Evolutionary conservation across 2,329 filamentous ascomycete species (phyloP), one percentile per base, ranked within the genome.

Genomic region (Aspergillus aculeatus): DNA sequence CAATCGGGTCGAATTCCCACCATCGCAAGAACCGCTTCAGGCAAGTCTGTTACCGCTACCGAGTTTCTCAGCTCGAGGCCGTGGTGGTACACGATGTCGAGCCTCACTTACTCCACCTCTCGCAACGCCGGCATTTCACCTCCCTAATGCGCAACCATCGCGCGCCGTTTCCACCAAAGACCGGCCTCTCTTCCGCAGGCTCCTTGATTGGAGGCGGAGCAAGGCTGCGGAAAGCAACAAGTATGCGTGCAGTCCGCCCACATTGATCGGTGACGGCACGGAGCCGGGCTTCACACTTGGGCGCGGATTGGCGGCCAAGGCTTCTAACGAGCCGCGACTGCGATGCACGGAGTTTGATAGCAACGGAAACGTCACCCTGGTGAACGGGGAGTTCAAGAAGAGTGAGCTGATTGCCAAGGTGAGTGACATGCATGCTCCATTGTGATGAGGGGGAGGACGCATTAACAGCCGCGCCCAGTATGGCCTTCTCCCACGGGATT

Each of bases 371-470:
- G 92, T 97, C 26, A 96, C 94, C 21, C 81, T 98, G 59, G 90
- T 96, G 21, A 96, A 96, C 72, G 92, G 92, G 60, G 95, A 98
- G 76, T 98, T 97, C 77, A 96, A 95, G 79, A 99, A 99, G 83
- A 95, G 88, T 70, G 95, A 99, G 79, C 82, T 99, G 50, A 98
- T 97, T 75, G 92, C 93, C 56, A 97, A 95, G 83, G 91, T 93
- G 77, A 55, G 76, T 29, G 14, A 35, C 32, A 16, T 12, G 11
- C 32, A 16, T 6, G 14, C 11, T 5, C 5, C 5, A 12, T 35
- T 35, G 32, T 35, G 10, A 14, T 14, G 32, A 35, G 32, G 10
- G 32, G 32, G 4, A 14, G 12, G 14, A 16, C 32, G 32, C 32
- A 16, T 35, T 71, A 66, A 65, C 91, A 94, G 73, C 91, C 90